Percentiles rank a stretch among this genome's conserved stretches.
Evolutionary conservation across 2,329 filamentous ascomycete genomes (phyloP).

Genomic region (Penicillium sp.): DNA sequence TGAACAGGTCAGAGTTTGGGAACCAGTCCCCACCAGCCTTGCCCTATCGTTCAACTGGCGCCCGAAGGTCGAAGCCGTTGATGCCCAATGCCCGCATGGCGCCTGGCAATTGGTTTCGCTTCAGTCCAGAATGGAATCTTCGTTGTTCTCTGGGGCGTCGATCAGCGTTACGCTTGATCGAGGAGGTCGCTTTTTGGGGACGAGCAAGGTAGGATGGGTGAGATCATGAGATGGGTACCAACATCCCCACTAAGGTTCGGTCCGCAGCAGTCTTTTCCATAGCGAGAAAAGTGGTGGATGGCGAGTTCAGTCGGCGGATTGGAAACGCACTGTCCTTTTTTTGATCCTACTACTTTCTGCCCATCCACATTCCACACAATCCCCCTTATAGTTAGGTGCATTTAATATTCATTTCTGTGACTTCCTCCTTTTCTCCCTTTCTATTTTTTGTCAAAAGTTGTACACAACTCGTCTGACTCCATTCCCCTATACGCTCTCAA

Average conservation of each 20-base stretch:
- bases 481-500: slow-evolving; percentile 14
- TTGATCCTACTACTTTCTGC: not conserved
- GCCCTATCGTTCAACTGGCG: slow-evolving; percentile 18
- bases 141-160: slow-evolving; percentile 17
- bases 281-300: not conserved
- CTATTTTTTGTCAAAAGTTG: not conserved
- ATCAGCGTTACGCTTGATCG: slow-evolving; percentile 14
- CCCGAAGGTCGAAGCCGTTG: slow-evolving; percentile 25
- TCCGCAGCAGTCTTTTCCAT: slow-evolving; percentile 21
- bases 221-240: slow-evolving; percentile 27
- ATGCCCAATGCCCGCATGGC: slow-evolving; percentile 30
- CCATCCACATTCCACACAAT: not conserved
- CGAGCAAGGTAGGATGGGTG: not conserved
- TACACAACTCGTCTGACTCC: slow-evolving; percentile 9
- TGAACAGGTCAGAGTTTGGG: slow-evolving; percentile 28
- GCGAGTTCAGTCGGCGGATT: not conserved
- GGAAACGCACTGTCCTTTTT: slow-evolving; percentile 15
- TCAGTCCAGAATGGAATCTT: slow-evolving; percentile 25
- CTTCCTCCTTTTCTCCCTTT: not conserved
- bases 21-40: slow-evolving; percentile 14
- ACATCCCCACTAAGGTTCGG: slow-evolving; percentile 27
- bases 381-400: slow-evolving; percentile 7
- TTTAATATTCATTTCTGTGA: slow-evolving; percentile 3
- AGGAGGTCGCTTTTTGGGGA: not conserved
- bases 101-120: slow-evolving; percentile 25